Conservation (phyloP, 768 basidiomycete genomes). For the Xerocomellus dryophilus region DNA sequence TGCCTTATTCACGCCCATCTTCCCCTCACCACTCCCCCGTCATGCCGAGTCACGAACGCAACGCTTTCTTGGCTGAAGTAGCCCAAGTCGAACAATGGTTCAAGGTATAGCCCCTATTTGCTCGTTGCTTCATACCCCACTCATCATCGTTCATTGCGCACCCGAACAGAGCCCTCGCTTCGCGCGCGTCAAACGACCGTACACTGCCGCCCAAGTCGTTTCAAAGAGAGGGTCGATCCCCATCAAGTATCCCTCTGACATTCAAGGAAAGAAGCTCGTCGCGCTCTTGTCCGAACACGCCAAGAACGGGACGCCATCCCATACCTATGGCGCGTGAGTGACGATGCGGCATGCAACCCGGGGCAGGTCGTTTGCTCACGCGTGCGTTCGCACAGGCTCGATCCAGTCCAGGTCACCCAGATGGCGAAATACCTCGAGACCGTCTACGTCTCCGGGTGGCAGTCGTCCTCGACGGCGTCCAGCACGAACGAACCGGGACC, state of each 20-base stretch:
- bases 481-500: conserved; percentile 96
- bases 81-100: conserved; percentile 87
- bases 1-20: not conserved
- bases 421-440: conserved; percentile 99
- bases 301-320: conserved; percentile 74
- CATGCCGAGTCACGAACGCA: conserved; percentile 63
- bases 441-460: conserved; percentile 97
- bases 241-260: conserved; percentile 82
- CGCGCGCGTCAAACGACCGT: conserved; percentile 81
- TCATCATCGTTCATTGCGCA: not conserved
- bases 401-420: conserved; percentile 96
- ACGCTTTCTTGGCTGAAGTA: conserved; percentile 76
- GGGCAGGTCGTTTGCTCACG: conserved; percentile 22
- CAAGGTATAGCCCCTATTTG: conserved; percentile 57
- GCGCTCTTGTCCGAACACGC: conserved; percentile 71
- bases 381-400: conserved; percentile 58
- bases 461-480: conserved; percentile 90
- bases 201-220: conserved; percentile 90
- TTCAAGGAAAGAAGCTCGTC: conserved; percentile 86
- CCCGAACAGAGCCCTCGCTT: conserved; percentile 77
- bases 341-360: not conserved
- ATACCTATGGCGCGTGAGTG: conserved; percentile 96
- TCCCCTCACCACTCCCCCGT: conserved; percentile 13
- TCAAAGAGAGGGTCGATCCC: conserved; percentile 87
- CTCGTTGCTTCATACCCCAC: not conserved